Evolutionary conservation across 208 protist genomes (phyloP), one percentile per base, ranked within the genome.

Genomic region (Acanthamoeba quina): DNA sequence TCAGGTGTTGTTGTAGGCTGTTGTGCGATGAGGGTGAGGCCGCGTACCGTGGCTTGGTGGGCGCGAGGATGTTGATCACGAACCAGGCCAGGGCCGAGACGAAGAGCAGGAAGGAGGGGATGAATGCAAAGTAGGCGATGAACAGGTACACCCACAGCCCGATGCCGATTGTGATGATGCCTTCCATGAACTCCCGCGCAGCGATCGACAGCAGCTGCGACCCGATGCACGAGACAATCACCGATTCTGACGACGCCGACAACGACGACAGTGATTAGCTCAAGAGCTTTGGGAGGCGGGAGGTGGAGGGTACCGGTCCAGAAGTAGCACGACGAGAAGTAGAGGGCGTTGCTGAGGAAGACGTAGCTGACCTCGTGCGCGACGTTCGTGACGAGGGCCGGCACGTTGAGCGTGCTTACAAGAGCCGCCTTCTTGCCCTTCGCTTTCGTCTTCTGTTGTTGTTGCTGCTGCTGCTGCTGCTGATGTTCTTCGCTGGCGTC

Each of bases 201-300:
- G 74, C 74, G 74, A 82, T 82, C 74, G 74, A 82, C 41, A 82
- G 74, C 31, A 82, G 74, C 47, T 82, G 74, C 13, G 74, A 82
- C 17, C 74, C 74, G 74, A 82, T 82, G 74, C 74, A 82, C 74
- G 74, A 82, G 3, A 82, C 74, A 17, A 82, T 21, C 37, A 82
- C 74, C 47, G 74, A 82, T 41, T 82, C 74, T 82, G 74, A 37
- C 24, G 6, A 74, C 9, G 6, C 10, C 29, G n/a, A 37, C 24
- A 4, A 11, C n/a, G n/a, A 41, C 37, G 6, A 21, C 66, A 31
- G 29, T 74, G 60, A 68, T n/a, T n/a, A n/a, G n/a, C n/a, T n/a
- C n/a, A n/a, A n/a, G n/a, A n/a, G 15, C 24, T 26, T 31, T 68
- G n/a, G n/a, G 5, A 31, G 24, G 24, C 4, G 60, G 60, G 21